phyloP scores from a whole-genome alignment of 2,329 filamentous ascomycete genomes.

The Ceratocystis huliohia region DNA sequence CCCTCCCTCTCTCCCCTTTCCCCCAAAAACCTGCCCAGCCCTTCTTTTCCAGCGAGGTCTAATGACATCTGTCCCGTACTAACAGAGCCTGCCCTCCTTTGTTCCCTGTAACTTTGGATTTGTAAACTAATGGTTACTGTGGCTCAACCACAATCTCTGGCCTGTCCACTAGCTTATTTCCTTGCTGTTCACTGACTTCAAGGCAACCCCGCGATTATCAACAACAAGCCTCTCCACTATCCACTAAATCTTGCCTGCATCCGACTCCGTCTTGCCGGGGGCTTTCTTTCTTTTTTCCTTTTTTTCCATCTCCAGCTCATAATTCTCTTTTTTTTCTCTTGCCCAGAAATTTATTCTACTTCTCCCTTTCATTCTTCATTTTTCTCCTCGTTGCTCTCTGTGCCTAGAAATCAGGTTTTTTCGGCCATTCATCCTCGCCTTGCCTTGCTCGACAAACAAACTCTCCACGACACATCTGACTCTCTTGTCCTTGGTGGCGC shows the following conservation, averaged over 20 bases:
- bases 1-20: not conserved
- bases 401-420: no score
- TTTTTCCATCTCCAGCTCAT: not conserved
- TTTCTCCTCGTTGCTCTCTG: no score
- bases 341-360: not conserved
- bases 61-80: constrained; percentile 15
- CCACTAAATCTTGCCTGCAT: constrained; percentile 4
- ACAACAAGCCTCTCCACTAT: constrained; percentile 2
- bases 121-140: constrained; percentile 1
- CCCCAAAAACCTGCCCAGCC: not conserved
- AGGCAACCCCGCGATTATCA: constrained; percentile 15
- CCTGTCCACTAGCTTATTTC: constrained; percentile 6
- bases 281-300: not conserved
- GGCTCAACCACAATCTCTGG: not conserved
- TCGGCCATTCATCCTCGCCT: not conserved
- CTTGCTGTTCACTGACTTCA: not conserved
- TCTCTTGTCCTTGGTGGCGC: constrained; percentile 4
- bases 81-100: not conserved
- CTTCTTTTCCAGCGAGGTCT: not conserved
- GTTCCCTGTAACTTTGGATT: not conserved
- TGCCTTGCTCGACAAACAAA: not conserved
- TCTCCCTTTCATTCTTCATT: not conserved
- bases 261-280: constrained; percentile 3
- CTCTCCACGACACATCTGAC: not conserved
- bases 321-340: not conserved